Evolutionary conservation across 192 early-diverging fungal genomes (phyloP).

Genomic region (Coemansia guatemalensis): DNA sequence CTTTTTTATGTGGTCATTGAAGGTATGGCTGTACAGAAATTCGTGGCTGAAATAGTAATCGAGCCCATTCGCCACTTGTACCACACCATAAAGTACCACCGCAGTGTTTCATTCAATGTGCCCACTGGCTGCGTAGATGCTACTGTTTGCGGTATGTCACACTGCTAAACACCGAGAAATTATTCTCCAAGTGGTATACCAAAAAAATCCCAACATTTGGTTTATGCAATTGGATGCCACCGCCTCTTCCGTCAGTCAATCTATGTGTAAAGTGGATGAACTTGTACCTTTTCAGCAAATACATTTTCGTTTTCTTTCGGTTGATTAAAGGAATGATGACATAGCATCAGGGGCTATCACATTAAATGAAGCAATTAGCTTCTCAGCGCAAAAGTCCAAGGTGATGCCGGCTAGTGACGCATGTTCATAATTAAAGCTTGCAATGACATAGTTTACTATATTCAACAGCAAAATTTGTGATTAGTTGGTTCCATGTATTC

Average conservation of each 20-base stretch:
- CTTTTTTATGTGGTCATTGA: not conserved
- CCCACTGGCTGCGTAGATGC: not conserved
- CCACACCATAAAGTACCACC: not conserved
- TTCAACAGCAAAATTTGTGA: not conserved
- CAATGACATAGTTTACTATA: not conserved
- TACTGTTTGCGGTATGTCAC: not conserved
- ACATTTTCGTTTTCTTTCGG: not conserved
- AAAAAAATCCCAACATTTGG: not conserved
- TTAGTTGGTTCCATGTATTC: not conserved
- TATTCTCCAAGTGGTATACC: not conserved
- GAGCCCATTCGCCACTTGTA: constrained; percentile 8
- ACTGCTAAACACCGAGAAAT: not conserved
- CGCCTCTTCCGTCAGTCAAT: not conserved
- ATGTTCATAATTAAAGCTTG: not conserved
- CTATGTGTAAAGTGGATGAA: not conserved
- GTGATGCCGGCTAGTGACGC: too few relatives aligned
- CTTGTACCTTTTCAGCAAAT: not conserved
- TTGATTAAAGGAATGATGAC: not conserved
- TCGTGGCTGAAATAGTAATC: constrained; percentile 17
- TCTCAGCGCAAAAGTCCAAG: too few relatives aligned
- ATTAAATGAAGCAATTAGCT: too few relatives aligned
- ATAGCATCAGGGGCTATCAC: not conserved
- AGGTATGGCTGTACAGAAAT: not conserved
- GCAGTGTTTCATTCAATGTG: not conserved
- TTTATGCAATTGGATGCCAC: not conserved